Base-by-base conservation (phyloP, 164 flowering plant species). In the Cinnamomum micranthum region DNA sequence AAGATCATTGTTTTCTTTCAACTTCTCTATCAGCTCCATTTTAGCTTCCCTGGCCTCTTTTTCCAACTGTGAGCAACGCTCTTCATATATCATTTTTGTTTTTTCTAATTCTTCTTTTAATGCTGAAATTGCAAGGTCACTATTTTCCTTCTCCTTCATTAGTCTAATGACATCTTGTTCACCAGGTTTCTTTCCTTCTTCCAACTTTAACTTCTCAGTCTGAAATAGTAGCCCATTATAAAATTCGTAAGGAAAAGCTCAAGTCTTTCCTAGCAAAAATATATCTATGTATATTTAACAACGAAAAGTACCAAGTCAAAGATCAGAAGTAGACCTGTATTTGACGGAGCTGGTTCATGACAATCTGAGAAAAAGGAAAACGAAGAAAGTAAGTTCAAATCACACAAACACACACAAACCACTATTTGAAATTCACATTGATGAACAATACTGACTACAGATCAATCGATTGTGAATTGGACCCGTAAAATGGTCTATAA, bases 151-250 rank as follows among this genome's bases (percentile, higher is more conserved):
- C 77, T 92, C 96, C 71, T 91, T 85, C 81, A 72, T 82, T 73
- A 92, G 68, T 73, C 78, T 82, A 66, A 81, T 74, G 64, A 85
- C 71, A 77, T 91, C 90, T 73, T 82, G 82, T 73, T 93, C 92
- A 77, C 86, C 92, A 71, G 82, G 82, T 83, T 86, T 88, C 80
- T 83, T 88, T 76, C 75, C 82, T 87, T 91, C 92, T 79, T 88
- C 94, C 22, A 91, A 28, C 81, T 85, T 84, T 19, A 74, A 65
- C 81, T 89, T 93, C 82, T 95, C 98, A 71, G 63, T 79, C 99
- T 93, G 81, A 77, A 84, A 68, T 13, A 31, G n/a, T 65, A 71
- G 78, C 41, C 20, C 52, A 75, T 71, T 23, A 70, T 19, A 15
- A 35, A 55, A 51, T n/a, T n/a, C 47, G 1, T 23, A 68, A 72